phyloP scores from a whole-genome alignment of 148 eudicot species.

The Arctostaphylos glauca region DNA sequence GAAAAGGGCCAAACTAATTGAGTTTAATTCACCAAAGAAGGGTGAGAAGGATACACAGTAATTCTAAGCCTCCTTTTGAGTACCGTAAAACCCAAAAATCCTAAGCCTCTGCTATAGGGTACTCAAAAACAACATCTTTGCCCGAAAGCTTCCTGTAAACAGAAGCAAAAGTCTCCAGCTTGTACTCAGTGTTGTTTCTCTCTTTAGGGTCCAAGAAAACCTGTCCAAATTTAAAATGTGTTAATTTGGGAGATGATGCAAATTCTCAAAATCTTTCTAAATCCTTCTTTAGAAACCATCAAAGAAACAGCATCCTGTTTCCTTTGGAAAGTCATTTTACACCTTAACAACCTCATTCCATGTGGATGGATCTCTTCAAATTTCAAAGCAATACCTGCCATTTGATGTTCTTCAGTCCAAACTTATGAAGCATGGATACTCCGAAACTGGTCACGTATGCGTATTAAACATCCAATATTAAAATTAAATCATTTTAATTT shows the following conservation, averaged over 20 bases:
- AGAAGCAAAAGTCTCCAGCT: conserved; percentile 44
- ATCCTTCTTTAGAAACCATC: too few relatives aligned
- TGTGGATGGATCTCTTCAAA: too few relatives aligned
- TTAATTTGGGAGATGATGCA: not conserved
- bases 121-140: conserved; percentile 48
- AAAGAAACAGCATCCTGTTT: too few relatives aligned
- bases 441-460: too few relatives aligned
- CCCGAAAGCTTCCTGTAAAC: conserved; percentile 57
- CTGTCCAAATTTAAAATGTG: conserved; percentile 15
- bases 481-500: too few relatives aligned
- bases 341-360: too few relatives aligned
- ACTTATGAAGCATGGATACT: too few relatives aligned
- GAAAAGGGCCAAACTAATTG: not conserved
- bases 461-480: too few relatives aligned
- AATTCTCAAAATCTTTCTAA: not conserved
- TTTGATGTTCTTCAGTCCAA: too few relatives aligned
- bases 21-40: not conserved
- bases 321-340: too few relatives aligned
- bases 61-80: not conserved
- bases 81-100: too few relatives aligned
- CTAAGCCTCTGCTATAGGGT: conserved; percentile 34
- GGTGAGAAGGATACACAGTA: not conserved
- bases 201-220: conserved; percentile 41
- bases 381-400: too few relatives aligned
- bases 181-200: conserved; percentile 48